Evolutionary conservation across 2,329 filamentous ascomycete species (phyloP).

Genomic region (Hymenoscyphus repandus): DNA sequence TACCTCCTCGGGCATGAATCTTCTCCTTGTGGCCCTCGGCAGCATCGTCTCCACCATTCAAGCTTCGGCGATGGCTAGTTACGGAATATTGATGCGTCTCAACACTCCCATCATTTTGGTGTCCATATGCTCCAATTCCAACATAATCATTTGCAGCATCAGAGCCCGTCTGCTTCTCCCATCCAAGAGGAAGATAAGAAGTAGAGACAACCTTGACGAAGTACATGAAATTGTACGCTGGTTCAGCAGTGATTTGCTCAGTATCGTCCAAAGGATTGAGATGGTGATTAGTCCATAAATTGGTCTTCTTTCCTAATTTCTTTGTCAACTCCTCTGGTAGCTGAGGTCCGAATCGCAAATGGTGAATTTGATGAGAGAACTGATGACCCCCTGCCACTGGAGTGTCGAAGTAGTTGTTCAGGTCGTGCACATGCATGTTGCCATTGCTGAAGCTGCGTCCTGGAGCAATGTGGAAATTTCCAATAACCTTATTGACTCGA

Average conservation of each 20-base stretch:
- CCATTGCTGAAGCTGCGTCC: constrained; percentile 94
- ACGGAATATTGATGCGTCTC: constrained; percentile 99
- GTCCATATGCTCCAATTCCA: constrained; percentile 64
- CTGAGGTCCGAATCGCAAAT: constrained; percentile 87
- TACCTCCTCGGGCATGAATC: constrained; percentile 82
- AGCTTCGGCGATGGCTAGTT: constrained; percentile 88
- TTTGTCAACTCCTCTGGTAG: constrained; percentile 66
- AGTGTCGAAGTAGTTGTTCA: constrained; percentile 88
- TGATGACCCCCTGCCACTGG: constrained; percentile 68
- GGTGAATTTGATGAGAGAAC: constrained; percentile 84
- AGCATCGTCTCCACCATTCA: constrained; percentile 76
- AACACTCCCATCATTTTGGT: constrained; percentile 68
- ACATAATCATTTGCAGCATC: constrained; percentile 45
- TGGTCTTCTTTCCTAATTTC: constrained; percentile 51
- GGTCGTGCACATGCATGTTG: constrained; percentile 95
- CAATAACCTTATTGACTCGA: constrained; percentile 96
- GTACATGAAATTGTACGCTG: constrained; percentile 96
- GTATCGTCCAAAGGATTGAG: constrained; percentile 84
- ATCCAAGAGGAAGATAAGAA: constrained; percentile 87
- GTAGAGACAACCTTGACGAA: constrained; percentile 98
- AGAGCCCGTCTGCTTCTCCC: constrained; percentile 51
- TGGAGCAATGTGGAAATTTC: constrained; percentile 97
- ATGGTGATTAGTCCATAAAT: constrained; percentile 82
- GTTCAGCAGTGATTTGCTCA: constrained; percentile 70
- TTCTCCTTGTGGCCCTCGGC: constrained; percentile 89